Conservation (phyloP, 1,284 basidiomycete species). For the Thecaphora thlaspeos region DNA sequence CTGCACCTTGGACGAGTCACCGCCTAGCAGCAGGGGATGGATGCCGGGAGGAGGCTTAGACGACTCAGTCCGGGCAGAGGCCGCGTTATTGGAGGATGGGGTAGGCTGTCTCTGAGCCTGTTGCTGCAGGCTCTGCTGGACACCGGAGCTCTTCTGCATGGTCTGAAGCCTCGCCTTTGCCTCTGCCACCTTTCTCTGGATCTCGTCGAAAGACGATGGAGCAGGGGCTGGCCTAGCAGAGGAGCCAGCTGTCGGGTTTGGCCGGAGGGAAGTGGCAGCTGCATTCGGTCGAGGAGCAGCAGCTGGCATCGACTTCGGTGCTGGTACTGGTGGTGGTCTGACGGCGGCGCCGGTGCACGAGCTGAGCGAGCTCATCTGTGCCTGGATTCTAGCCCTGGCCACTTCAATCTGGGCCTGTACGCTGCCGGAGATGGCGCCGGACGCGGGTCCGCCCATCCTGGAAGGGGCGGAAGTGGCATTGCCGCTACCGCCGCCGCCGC, state of each 20-base stretch:
- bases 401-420: slow-evolving; percentile 44
- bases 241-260: neutral
- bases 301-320: no score
- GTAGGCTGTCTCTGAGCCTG: slow-evolving; percentile 1
- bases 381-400: slow-evolving; percentile 32
- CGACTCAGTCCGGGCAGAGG: neutral
- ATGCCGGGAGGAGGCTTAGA: slow-evolving; percentile 38
- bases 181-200: slow-evolving; percentile 1
- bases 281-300: no score
- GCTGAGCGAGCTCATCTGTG: slow-evolving; percentile 12
- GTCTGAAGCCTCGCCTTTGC: slow-evolving; percentile 1
- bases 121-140: slow-evolving; percentile 1
- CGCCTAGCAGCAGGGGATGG: slow-evolving; percentile 43
- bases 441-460: neutral
- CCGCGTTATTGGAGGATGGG: slow-evolving; percentile 1
- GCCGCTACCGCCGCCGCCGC: slow-evolving; percentile 1
- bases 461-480: neutral
- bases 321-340: neutral
- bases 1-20: slow-evolving; percentile 10
- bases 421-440: slow-evolving; percentile 4
- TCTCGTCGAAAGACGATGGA: neutral
- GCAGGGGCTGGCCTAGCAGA: neutral
- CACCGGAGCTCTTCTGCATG: neutral
- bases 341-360: neutral
- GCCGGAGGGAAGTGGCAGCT: no score